Evolutionary conservation across 495 filamentous ascomycete species (phyloP), one percentile per base, ranked within the genome.

Genomic region (Aspergillus leporis): DNA sequence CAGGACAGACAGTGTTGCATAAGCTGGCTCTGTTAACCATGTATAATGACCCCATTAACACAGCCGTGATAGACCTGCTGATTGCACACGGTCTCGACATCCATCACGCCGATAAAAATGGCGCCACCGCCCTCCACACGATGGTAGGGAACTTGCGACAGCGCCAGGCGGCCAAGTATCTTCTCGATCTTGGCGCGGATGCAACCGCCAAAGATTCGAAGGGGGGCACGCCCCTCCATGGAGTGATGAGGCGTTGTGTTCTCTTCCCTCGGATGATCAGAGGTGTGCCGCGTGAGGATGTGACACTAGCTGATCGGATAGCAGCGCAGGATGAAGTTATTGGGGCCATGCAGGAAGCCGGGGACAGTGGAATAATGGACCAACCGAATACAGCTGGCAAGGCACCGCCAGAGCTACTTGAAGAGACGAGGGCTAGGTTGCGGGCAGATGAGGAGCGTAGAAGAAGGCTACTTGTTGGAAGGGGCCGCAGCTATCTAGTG

Each of bases 161-260:
- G 43, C 22, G 38, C 31, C n/a, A 62, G 6, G 56, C 59, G 9
- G 32, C 28, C 16, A 47, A 46, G 14, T 48, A 52, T 21, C 56
- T 64, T 2, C 7, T 67, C 13, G 49, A 36, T 40, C 54, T 36
- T 12, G 61, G 65, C 8, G 59, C 61, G 16, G 50, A 62, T 60
- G 59, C 60, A 23, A 60, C 16, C 28, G 43, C 13, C 4, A 19
- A 48, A 9, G 52, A 67, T 51, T 12, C 25, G 0, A 38, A 56
- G 23, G 61, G 65, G 23, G 55, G 62, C 38, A 67, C 65, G 4
- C 53, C 59, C 5, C 55, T 67, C 8, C 65, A 64, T 52, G 47
- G 52, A 55, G 22, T 54, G 3, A 56, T 10, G 31, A 10, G 10
- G 10, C 31, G 31, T 32, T 6, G n/a, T n/a, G n/a, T n/a, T n/a